Evolutionary conservation across 169 alveolate species (phyloP).

Genomic region (Perkinsus chesapeaki): DNA sequence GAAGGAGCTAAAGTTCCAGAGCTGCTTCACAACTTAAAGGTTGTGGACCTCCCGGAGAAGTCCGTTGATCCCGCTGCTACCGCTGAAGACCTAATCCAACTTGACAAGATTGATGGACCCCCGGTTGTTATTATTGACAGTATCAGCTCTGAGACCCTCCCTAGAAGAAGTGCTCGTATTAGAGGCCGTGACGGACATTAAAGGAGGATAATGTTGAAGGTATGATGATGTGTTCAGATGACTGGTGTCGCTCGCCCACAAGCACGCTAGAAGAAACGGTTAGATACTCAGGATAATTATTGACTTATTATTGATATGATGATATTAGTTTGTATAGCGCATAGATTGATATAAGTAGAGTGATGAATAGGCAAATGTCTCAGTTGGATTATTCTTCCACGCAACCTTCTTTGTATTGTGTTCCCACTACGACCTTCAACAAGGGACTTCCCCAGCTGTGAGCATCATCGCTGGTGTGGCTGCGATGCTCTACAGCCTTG

Average conservation of each 20-base stretch:
- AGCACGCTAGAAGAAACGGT: neutral
- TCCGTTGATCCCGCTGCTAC: neutral
- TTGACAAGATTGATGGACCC: neutral
- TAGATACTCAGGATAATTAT: neutral
- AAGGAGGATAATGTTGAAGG: neutral
- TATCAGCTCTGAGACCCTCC: neutral
- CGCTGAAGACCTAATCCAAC: neutral
- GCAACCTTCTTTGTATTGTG: neutral
- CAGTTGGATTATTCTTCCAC: neutral
- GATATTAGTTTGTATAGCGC: no score
- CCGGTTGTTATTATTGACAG: neutral
- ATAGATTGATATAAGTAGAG: no score
- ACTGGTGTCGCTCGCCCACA: neutral
- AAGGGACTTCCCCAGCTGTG: no score
- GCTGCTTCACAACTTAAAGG: neutral
- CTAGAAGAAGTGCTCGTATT: neutral
- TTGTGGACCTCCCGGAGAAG: neutral
- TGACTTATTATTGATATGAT: neutral
- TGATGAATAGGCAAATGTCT: neutral
- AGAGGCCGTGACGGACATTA: neutral
- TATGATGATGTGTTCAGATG: no score
- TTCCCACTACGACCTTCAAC: neutral
- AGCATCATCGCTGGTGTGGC: no score
- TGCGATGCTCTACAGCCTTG: no score
- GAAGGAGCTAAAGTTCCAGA: neutral